These are phyloP conservation scores for Myxozyma neglecta DNA, from an alignment of 805 yeast genomes.

Conservation along the genomic window DNA sequence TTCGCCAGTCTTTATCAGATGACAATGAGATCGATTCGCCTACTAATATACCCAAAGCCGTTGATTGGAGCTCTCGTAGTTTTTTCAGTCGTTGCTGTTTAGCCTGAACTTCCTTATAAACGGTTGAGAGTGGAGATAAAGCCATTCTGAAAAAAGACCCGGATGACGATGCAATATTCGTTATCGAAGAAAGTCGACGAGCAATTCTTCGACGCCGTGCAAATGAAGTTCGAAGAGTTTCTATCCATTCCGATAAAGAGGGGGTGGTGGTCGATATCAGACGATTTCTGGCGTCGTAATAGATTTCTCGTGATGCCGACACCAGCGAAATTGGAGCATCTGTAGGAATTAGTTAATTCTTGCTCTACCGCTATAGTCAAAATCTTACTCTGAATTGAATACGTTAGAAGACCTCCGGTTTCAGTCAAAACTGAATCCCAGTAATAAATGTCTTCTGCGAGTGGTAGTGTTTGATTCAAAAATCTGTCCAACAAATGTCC, in stretches of 20 bases:
- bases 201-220: slow-evolving; percentile 5
- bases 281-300: slow-evolving; percentile 21
- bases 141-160: slow-evolving; percentile 6
- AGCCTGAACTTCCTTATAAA: slow-evolving; percentile 27
- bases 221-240: slow-evolving; percentile 9
- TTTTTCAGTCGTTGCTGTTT: slow-evolving; percentile 22
- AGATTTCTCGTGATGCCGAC: slow-evolving; percentile 21
- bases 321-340: slow-evolving; percentile 27
- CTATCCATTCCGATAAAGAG: slow-evolving; percentile 18
- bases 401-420: slow-evolving; percentile 39
- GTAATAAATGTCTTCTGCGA: slow-evolving; percentile 49
- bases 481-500: slow-evolving; percentile 42
- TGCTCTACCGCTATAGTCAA: slow-evolving; percentile 29
- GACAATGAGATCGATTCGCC: slow-evolving; percentile 23
- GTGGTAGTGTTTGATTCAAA: slow-evolving; percentile 46
- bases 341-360: neutral
- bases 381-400: slow-evolving; percentile 44
- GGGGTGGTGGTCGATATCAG: slow-evolving; percentile 3
- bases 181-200: neutral
- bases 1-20: slow-evolving; percentile 27
- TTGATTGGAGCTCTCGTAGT: slow-evolving; percentile 32
- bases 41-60: slow-evolving; percentile 32
- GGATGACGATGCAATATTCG: neutral
- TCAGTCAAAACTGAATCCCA: slow-evolving; percentile 47
- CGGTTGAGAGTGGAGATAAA: slow-evolving; percentile 29